Evolutionary conservation across 805 yeast species (phyloP).

Genomic region (Saccharomycopsis schoenii): DNA sequence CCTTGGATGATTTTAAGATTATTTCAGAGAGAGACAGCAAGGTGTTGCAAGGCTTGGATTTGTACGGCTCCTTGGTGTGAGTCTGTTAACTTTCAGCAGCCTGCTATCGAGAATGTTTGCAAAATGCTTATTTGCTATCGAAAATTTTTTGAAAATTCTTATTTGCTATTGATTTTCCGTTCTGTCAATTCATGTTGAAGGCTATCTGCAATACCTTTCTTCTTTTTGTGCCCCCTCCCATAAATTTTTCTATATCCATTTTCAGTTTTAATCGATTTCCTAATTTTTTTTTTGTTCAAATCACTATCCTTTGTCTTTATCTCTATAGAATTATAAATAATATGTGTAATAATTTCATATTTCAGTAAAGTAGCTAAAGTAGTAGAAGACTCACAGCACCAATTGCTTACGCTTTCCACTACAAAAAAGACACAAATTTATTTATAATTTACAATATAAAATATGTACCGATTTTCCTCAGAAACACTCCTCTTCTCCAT

Average conservation of each 20-base stretch:
- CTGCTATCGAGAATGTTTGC: too few relatives aligned
- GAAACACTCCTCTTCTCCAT: background rate
- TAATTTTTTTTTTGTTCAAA: background rate
- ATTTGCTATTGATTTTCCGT: too few relatives aligned
- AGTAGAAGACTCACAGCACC: background rate
- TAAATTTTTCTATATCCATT: background rate
- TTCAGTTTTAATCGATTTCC: background rate
- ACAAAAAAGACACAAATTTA: background rate
- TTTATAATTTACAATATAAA: background rate
- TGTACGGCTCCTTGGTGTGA: conserved; percentile 72
- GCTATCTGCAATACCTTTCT: background rate
- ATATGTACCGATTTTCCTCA: background rate
- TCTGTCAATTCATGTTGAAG: too few relatives aligned
- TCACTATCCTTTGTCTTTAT: background rate
- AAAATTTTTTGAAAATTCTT: too few relatives aligned
- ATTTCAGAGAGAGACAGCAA: conserved; percentile 73
- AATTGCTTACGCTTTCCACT: background rate
- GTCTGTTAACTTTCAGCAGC: too few relatives aligned
- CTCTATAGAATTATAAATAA: background rate
- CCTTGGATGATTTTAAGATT: conserved; percentile 75
- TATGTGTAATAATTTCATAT: background rate
- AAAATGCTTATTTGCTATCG: too few relatives aligned
- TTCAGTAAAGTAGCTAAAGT: too few relatives aligned
- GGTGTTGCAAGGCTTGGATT: conserved; percentile 62
- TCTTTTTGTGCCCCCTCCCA: background rate